Conservation (phyloP, 352 stramenopile species). For the Hyaloperonospora brassicae region DNA sequence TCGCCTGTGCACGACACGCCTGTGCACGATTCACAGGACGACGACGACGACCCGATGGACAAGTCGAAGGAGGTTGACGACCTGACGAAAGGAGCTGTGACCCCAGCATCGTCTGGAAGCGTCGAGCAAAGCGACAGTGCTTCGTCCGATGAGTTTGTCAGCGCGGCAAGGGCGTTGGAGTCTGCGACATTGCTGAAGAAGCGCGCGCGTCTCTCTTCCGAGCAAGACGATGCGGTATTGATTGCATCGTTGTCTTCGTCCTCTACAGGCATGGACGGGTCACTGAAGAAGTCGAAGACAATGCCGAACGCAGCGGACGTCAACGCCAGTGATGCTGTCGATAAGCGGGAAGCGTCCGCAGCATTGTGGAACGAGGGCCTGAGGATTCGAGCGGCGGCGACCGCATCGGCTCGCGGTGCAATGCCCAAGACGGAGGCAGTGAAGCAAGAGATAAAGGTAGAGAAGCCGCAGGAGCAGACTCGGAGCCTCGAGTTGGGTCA, state of each 20-base stretch:
- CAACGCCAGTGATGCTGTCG: conserved; percentile 7
- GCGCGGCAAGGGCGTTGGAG: conserved; percentile 23
- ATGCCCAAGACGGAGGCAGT: conserved; percentile 5
- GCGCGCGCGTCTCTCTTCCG: conserved; percentile 27
- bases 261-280: conserved; percentile 7
- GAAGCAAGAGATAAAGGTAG: conserved; percentile 8
- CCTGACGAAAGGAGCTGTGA: conserved; percentile 29
- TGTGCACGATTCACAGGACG: conserved; percentile 31
- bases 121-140: conserved; percentile 43
- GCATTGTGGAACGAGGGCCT: conserved; percentile 25
- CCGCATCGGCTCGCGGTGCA: conserved; percentile 2
- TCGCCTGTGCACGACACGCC: conserved; percentile 44
- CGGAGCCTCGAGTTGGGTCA: conserved; percentile 4
- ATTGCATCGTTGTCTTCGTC: conserved; percentile 8
- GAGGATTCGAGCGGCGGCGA: conserved; percentile 9
- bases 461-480: conserved; percentile 7
- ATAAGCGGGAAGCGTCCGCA: conserved; percentile 14
- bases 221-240: conserved; percentile 16
- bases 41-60: conserved; percentile 35
- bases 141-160: conserved; percentile 33
- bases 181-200: conserved; percentile 50
- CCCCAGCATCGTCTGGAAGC: conserved; percentile 30
- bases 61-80: conserved; percentile 31
- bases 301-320: conserved; percentile 17
- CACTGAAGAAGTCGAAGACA: conserved; percentile 29